Conservation (phyloP, 2,329 filamentous ascomycete species). For the Sporothrix humicola region DNA sequence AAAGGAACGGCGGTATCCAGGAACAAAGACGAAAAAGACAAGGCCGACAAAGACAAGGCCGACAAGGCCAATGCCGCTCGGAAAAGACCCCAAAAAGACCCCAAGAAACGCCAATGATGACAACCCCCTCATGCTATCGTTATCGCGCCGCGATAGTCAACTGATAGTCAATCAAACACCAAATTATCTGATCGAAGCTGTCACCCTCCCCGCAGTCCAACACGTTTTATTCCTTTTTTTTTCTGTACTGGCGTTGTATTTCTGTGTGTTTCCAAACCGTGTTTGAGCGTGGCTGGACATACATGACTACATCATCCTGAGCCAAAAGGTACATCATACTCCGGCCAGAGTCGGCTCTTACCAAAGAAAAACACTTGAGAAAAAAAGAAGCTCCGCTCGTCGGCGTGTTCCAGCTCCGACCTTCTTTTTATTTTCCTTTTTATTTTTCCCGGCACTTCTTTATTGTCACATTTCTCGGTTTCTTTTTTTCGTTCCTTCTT, state of each 20-base stretch:
- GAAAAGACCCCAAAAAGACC: background rate
- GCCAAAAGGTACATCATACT: background rate
- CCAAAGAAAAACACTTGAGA: background rate
- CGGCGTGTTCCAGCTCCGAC: constrained; percentile 18
- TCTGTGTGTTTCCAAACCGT: background rate
- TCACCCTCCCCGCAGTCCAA: constrained; percentile 12
- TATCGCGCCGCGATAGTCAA: constrained; percentile 20
- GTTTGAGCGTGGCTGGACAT: background rate
- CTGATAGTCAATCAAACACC: constrained; percentile 7
- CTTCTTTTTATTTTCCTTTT: background rate
- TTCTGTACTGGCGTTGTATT: background rate
- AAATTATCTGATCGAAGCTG: constrained; percentile 25
- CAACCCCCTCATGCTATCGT: constrained; percentile 24
- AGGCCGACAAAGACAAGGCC: background rate
- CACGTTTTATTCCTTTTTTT: background rate
- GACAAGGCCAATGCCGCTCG: background rate
- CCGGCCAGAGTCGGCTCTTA: constrained; percentile 17
- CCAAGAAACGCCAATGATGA: background rate
- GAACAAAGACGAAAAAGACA: background rate
- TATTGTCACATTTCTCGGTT: background rate
- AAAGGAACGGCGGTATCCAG: background rate
- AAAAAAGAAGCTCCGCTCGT: constrained; percentile 24
- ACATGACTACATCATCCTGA: background rate
- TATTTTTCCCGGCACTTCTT: no score
- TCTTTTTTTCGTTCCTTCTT: background rate